phyloP scores from a whole-genome alignment of 495 filamentous ascomycete species.

The Aspergillus conjunctus region DNA sequence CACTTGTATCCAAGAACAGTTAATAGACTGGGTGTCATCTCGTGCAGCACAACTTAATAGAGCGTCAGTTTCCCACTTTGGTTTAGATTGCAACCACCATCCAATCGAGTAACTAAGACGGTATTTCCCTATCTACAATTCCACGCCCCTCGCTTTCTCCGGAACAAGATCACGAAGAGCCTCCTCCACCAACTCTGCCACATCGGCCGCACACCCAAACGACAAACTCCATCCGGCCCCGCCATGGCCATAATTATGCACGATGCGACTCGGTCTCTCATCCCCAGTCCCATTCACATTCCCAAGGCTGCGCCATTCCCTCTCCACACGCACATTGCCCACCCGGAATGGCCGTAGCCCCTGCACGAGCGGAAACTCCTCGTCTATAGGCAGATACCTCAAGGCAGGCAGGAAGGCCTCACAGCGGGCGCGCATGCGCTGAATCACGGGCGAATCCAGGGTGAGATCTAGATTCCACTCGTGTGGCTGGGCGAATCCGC shows the following conservation, averaged over 20 bases:
- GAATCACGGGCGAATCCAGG: constrained; percentile 42
- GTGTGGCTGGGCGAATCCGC: constrained; percentile 43
- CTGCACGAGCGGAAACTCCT: constrained; percentile 49
- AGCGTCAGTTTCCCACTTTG: too few relatives aligned
- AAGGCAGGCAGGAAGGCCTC: constrained; percentile 47
- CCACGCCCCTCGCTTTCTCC: background rate
- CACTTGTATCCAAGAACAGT: too few relatives aligned
- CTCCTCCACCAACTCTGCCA: constrained; percentile 7
- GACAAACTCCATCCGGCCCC: constrained; percentile 50
- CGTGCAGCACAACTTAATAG: too few relatives aligned
- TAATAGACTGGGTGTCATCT: too few relatives aligned
- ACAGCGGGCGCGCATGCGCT: constrained; percentile 48
- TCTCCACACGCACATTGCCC: constrained; percentile 47
- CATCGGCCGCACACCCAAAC: constrained; percentile 34
- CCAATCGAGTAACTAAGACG: too few relatives aligned
- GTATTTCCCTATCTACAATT: too few relatives aligned
- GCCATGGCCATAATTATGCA: constrained; percentile 54
- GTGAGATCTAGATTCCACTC: constrained; percentile 46
- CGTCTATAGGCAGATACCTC: constrained; percentile 45
- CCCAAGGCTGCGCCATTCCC: constrained; percentile 35
- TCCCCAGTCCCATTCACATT: background rate
- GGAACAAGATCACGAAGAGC: background rate
- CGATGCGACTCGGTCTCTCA: constrained; percentile 37
- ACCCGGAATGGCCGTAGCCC: constrained; percentile 46
- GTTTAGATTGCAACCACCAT: too few relatives aligned